A percentile compares a stretch with the other conserved stretches of the same genome.
Evolutionary conservation across 176 grass and related monocot species (phyloP).

Genomic region (Aegilops bicornis): DNA sequence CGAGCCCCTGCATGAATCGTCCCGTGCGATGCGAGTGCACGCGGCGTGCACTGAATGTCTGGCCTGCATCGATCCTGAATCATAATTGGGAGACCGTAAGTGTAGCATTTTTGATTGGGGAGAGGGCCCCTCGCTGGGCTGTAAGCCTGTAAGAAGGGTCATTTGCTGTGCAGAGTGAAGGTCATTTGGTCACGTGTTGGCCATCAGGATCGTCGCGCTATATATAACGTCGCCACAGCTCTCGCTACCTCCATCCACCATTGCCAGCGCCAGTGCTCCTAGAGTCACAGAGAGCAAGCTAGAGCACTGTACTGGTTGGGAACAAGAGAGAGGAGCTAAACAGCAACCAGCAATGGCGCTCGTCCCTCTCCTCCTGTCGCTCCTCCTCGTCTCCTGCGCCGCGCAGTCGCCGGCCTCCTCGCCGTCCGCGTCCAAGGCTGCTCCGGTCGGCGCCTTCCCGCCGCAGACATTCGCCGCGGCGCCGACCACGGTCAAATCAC

Average conservation of each 20-base stretch:
- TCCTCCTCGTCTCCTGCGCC: conserved; percentile 51
- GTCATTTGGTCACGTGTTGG: neutral
- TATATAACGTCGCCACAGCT: conserved; percentile 27
- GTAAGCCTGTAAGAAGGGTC: conserved; percentile 8
- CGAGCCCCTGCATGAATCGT: neutral
- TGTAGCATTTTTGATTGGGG: too few relatives aligned
- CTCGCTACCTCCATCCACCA: neutral
- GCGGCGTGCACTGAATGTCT: neutral
- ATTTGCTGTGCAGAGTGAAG: neutral
- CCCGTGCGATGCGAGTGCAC: neutral
- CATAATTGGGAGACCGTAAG: neutral
- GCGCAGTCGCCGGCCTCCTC: conserved; percentile 56
- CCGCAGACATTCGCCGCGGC: conserved; percentile 21
- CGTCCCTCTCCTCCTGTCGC: conserved; percentile 29
- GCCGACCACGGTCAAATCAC: neutral
- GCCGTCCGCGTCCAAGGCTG: conserved; percentile 16
- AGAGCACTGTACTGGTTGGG: neutral
- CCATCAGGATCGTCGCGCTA: conserved; percentile 5
- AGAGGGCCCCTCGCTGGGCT: neutral
- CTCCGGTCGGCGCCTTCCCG: conserved; percentile 20
- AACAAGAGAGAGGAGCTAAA: neutral
- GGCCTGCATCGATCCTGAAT: neutral
- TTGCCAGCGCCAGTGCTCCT: neutral
- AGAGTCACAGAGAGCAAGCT: neutral
- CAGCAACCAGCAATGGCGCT: neutral